Base-by-base conservation (phyloP, 2,329 filamentous ascomycete species). In the Calonectria multiphialidica region DNA sequence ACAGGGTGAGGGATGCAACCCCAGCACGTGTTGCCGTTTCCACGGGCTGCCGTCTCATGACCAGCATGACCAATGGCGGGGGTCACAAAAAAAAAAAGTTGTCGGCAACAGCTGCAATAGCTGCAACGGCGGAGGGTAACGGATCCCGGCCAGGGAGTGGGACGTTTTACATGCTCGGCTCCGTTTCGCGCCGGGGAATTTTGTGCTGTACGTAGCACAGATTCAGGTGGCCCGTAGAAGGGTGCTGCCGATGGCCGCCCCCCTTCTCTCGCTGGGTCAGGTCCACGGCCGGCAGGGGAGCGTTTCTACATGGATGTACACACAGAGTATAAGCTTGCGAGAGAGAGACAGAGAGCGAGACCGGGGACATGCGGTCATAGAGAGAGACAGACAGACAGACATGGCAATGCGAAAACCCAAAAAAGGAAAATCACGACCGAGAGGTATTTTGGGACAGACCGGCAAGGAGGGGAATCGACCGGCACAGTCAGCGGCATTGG, bases 231-330 rank as follows among this genome's bases (percentile, higher is more conserved):
- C 18, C 16, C 64, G 40, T 23, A 59, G 5, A 23, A 59, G 30
- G 40, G 16, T 59, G 40, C 23, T 67, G 25, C 64, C 50, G 64
- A 67, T 37, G 42, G 49, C 50, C 35, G 3, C 35, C 35, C 35
- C 65, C 53, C 65, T 44, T 10, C 35, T 10, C 35, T 10, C 50
- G 42, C 65, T 45, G 65, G 65, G 44, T 61, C 65, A 67, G 53
- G n/a, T n/a, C n/a, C 25, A 42, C 65, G 57, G n/a, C n/a, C 28
- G 42, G 40, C 13, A 37, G 35, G 40, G 50, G 64, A 33, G 18
- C 25, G 50, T 30, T 47, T 47, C 25, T 42, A 44, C 42, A 23
- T 10, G n/a, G 28, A n/a, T 40, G 12, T 23, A 25, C 35, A 47
- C 12, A 23, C 13, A 8, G 9, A 47, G 21, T 25, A 40, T 40